Conservation (phyloP, 163 green algal genomes). For the Volvox carteri region DNA sequence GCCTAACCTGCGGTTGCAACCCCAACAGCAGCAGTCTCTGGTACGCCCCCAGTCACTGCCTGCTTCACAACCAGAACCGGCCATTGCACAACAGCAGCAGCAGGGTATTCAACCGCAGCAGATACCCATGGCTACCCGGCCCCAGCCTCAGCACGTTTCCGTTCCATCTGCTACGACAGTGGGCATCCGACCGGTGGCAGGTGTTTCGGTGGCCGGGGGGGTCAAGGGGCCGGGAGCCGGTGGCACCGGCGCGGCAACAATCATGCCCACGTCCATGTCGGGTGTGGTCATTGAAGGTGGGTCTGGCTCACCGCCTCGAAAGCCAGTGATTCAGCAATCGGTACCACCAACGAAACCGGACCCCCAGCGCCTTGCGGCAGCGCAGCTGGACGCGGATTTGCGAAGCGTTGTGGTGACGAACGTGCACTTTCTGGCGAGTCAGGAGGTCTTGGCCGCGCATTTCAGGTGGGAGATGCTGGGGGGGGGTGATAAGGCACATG, state of each 20-base stretch:
- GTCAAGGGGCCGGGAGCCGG: not conserved
- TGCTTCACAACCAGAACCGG: not conserved
- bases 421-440: conserved; percentile 16
- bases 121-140: not conserved
- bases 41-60: not conserved
- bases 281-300: conserved; percentile 40
- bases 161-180: not conserved
- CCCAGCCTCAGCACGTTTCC: not conserved
- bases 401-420: conserved; percentile 49
- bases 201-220: not conserved
- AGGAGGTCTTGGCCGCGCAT: conserved; percentile 8
- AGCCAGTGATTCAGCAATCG: not conserved
- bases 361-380: conserved; percentile 16
- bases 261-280: conserved; percentile 35
- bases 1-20: not conserved
- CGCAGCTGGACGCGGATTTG: conserved; percentile 43
- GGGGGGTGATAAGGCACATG: too few relatives aligned
- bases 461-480: conserved; percentile 49
- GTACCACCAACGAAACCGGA: not conserved
- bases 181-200: not conserved
- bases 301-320: conserved; percentile 2
- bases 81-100: conserved; percentile 49
- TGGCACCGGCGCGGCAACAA: not conserved
- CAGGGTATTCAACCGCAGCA: not conserved
- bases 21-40: too few relatives aligned